Base-by-base conservation (phyloP, 2,329 filamentous ascomycete genomes). In the Ceratocystiopsis sp. region DNA sequence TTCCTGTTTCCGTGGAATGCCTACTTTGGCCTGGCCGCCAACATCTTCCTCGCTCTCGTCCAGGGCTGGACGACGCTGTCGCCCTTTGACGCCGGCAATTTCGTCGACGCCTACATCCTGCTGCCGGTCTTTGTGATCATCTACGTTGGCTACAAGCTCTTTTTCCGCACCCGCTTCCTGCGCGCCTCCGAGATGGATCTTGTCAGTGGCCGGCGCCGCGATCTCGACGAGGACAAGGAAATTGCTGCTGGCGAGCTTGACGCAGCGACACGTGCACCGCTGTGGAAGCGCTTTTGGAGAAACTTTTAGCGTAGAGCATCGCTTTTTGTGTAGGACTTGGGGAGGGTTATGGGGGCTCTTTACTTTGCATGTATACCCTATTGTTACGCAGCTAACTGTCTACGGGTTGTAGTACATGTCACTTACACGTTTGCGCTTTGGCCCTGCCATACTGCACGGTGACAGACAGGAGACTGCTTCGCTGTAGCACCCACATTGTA, bases 101-200 rank as follows among this genome's bases (percentile, higher is more conserved):
- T 79, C 50, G 73, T 79, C 12, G 72, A 76, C 50, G 73, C 74
- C 0, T 79, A 79, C 50, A 71, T 79, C 43, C 55, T 79, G 19
- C 53, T 79, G 29, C 72, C 72, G 2, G 57, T 79, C 0, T 79
- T 78, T 49, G 65, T 60, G 1, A 45, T 78, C 37, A 75, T 78
- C 15, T 78, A 71, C 49, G 47, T 66, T 1, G 62, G 52, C 1
- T 73, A 71, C 52, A 78, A 78, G 54, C 42, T 74, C 5, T 57
- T 62, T 36, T 73, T 69, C 58, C 64, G 63, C 46, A 77, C 75
- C 2, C 61, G 55, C 8, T 59, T 67, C 44, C 69, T 69, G 64
- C 33, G 33, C 33, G 33, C 33, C 11, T 15, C 12, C 33, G 33
- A 34, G 33, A 34, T 34, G 13, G 33, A 34, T 11, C 33, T 34